Conservation (phyloP, 495 filamentous ascomycete species). For the Aspergillus carlsbadensis region DNA sequence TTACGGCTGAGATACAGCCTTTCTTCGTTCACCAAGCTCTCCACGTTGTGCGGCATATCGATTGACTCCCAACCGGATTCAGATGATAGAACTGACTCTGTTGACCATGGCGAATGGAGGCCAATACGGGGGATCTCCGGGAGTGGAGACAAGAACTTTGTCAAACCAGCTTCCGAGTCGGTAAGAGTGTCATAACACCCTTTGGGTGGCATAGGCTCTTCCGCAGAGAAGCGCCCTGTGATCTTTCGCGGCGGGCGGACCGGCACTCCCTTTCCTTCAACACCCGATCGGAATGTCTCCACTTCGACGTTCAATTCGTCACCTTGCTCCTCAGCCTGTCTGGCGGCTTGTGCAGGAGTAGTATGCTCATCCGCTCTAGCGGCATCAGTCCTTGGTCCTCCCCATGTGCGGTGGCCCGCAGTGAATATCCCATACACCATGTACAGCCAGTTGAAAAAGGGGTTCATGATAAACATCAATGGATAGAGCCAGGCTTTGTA, state of each 20-base stretch:
- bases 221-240: constrained; percentile 57
- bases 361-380: constrained; percentile 76
- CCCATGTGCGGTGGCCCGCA: constrained; percentile 94
- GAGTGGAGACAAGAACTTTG: constrained; percentile 41
- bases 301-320: constrained; percentile 93
- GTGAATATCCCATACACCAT: constrained; percentile 91
- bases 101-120: constrained; percentile 61
- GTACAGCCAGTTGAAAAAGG: constrained; percentile 98
- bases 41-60: constrained; percentile 72
- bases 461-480: constrained; percentile 92
- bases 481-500: constrained; percentile 95
- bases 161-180: constrained; percentile 37
- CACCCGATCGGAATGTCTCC: constrained; percentile 78
- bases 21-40: constrained; percentile 80
- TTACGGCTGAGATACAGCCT: constrained; percentile 71
- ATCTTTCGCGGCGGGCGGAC: constrained; percentile 72
- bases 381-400: constrained; percentile 90
- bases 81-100: constrained; percentile 67
- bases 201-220: constrained; percentile 3
- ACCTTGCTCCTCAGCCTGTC: constrained; percentile 72
- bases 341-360: constrained; percentile 79
- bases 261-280: constrained; percentile 56
- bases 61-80: constrained; percentile 63
- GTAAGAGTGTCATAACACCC: constrained; percentile 8
- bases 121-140: constrained; percentile 48